Percentiles rank a stretch among this genome's conserved stretches.
Conservation (phyloP, 75 land plant genomes). For the Picea glauca region DNA sequence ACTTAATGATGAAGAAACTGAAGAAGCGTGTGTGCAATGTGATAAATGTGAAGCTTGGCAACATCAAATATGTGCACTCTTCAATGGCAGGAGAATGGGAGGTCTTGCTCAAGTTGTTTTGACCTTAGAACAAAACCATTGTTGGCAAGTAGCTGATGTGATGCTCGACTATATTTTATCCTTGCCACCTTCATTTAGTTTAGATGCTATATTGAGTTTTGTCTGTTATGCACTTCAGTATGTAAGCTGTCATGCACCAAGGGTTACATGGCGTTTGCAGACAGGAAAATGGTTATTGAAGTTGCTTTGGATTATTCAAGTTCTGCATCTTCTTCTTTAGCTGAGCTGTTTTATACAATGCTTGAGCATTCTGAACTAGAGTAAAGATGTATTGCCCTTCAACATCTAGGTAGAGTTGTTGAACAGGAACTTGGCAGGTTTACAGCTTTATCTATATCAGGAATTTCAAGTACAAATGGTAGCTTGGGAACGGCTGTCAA, state of each 20-base stretch:
- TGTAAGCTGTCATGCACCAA: slow-evolving; percentile 70
- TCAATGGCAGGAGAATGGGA: not conserved
- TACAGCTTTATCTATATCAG: slow-evolving; percentile 7
- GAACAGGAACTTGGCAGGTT: slow-evolving; percentile 22
- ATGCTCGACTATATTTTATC: slow-evolving; percentile 67
- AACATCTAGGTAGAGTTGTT: slow-evolving; percentile 47
- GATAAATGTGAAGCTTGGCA: too few species aligned
- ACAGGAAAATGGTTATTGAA: slow-evolving; percentile 66
- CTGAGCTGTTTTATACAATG: slow-evolving; percentile 59
- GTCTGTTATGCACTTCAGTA: slow-evolving; percentile 47
- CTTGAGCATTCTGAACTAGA: slow-evolving; percentile 89
- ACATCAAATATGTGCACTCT: too few species aligned
- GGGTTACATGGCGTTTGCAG: slow-evolving; percentile 60
- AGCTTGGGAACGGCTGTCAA: not conserved
- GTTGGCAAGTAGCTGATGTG: slow-evolving; percentile 80
- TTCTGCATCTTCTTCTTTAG: slow-evolving; percentile 30
- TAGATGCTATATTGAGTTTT: slow-evolving; percentile 28
- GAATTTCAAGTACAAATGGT: not conserved
- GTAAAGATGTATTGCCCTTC: slow-evolving; percentile 57
- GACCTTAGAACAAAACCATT: slow-evolving; percentile 39
- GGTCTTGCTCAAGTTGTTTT: slow-evolving; percentile 29
- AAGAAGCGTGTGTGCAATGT: too few species aligned
- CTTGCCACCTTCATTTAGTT: slow-evolving; percentile 30
- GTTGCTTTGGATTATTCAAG: slow-evolving; percentile 15
- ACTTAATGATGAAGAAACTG: too few species aligned